Base-by-base conservation (phyloP, 225 moss, liverwort and hornwort genomes). In the Antitrichia curtipendula region DNA sequence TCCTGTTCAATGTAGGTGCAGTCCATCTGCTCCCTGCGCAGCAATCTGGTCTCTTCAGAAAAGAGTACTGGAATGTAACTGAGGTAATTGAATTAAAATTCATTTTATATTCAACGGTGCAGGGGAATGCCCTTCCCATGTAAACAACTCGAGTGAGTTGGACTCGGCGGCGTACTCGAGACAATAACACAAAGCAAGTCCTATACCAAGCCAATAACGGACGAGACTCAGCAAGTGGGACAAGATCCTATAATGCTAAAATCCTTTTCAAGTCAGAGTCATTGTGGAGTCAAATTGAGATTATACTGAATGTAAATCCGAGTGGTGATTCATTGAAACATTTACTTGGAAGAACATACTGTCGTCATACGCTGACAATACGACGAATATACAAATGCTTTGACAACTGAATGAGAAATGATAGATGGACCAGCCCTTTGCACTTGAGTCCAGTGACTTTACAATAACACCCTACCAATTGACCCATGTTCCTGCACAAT, bases 401-500 rank as follows among this genome's bases (percentile, higher is more conserved):
- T 47, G 31, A 72, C 64, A 41, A 58, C 50, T 65, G 57, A 60
- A 78, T 82, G 56, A 77, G 59, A 80, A 65, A 83, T 83, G n/a
- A 74, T 52, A 70, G 82, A 38, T 73, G 66, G 79, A 88, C 68
- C 62, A 75, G 75, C 88, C 69, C 54, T 65, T 84, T 78, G 87
- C 76, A 89, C 72, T 77, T 63, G 52, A 87, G 71, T 60, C 80
- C 73, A 40, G 74, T 58, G 66, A 75, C 74, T 85, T 83, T 80
- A 91, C 80, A 89, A 60, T 34, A 76, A 81, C 79, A 92, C 57
- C 78, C 84, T 87, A 82, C 63, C 58, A 89, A 65, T 57, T 78
- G 43, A 77, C 49, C 81, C 72, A 82, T 83, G 72, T 84, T 87
- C 88, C 93, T 93, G 82, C 88, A 91, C 88, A 93, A 78, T 93